phyloP scores from a whole-genome alignment of 1,284 basidiomycete species.

The Testicularia cyperi region DNA sequence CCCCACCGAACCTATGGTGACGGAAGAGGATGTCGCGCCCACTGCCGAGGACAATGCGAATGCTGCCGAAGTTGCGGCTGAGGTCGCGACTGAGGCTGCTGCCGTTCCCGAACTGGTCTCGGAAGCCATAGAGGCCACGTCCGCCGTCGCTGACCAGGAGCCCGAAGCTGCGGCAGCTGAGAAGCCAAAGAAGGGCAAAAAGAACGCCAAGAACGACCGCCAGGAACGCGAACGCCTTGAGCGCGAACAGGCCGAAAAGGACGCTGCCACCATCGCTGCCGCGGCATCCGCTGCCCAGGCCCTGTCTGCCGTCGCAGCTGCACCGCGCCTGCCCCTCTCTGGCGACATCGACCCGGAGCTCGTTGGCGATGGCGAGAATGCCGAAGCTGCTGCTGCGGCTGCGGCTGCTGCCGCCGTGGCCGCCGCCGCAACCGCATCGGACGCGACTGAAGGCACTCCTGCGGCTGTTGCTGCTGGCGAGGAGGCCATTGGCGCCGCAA shows the following conservation, averaged over 20 bases:
- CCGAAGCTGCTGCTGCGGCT: not conserved
- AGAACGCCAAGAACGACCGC: constrained; percentile 39
- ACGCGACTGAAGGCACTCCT: too few species aligned
- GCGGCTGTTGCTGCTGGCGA: constrained; percentile 3
- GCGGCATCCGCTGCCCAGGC: constrained; percentile 35
- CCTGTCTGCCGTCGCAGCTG: constrained; percentile 25
- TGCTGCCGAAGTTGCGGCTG: constrained; percentile 15
- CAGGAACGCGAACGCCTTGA: constrained; percentile 27
- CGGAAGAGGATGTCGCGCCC: too few species aligned
- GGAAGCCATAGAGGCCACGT: constrained; percentile 11
- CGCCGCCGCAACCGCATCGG: constrained; percentile 2
- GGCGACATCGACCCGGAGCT: constrained; percentile 28
- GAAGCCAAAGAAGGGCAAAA: constrained; percentile 8
- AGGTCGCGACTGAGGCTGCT: not conserved
- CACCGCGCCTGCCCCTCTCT: constrained; percentile 16
- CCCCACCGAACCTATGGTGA: not conserved
- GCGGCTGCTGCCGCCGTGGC: constrained; percentile 2
- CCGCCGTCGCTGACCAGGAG: constrained; percentile 3
- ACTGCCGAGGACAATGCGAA: too few species aligned
- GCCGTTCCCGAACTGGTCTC: constrained; percentile 1
- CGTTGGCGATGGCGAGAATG: constrained; percentile 2
- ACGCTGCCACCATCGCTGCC: constrained; percentile 31
- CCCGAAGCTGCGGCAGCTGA: constrained; percentile 2
- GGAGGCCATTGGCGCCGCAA: constrained; percentile 3
- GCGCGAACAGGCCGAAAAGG: constrained; percentile 38